Conservation (phyloP, 805 yeast species). For the Lipomyces spencermartinsiae region DNA sequence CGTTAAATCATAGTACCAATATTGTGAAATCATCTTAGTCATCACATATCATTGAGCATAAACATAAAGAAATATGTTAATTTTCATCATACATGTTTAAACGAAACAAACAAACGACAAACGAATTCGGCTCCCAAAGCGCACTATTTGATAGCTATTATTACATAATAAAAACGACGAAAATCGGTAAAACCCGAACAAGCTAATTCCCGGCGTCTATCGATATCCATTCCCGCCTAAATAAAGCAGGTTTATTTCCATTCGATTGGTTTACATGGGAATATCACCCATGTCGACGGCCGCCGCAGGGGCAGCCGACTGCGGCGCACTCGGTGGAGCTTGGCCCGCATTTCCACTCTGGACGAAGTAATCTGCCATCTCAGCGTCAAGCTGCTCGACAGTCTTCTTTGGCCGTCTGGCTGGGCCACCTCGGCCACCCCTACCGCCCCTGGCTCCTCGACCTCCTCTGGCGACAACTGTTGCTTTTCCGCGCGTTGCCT, state of each 20-base stretch:
- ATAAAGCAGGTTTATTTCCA: background rate
- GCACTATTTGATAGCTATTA: background rate
- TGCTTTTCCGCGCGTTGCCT: constrained; percentile 12
- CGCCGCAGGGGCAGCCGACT: constrained; percentile 32
- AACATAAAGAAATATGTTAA: background rate
- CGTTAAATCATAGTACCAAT: background rate
- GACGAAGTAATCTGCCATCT: constrained; percentile 91
- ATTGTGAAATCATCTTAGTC: background rate
- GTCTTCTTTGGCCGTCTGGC: constrained; percentile 66
- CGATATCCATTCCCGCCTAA: background rate
- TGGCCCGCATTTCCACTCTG: constrained; percentile 37
- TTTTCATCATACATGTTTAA: background rate
- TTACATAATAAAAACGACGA: background rate
- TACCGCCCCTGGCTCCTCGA: constrained; percentile 39
- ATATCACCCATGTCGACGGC: constrained; percentile 40
- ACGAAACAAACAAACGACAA: background rate
- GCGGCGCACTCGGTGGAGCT: constrained; percentile 28
- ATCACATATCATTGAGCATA: background rate
- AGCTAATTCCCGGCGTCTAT: background rate
- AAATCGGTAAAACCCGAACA: background rate
- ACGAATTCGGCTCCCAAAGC: background rate
- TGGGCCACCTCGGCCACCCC: constrained; percentile 33
- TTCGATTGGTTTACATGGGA: constrained; percentile 30
- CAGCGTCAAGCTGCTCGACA: constrained; percentile 93
- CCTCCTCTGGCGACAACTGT: constrained; percentile 10